Percentiles rank a stretch among this genome's conserved stretches.
Conservation (phyloP, 345 rosid species). For the Euphorbia tirucalli region DNA sequence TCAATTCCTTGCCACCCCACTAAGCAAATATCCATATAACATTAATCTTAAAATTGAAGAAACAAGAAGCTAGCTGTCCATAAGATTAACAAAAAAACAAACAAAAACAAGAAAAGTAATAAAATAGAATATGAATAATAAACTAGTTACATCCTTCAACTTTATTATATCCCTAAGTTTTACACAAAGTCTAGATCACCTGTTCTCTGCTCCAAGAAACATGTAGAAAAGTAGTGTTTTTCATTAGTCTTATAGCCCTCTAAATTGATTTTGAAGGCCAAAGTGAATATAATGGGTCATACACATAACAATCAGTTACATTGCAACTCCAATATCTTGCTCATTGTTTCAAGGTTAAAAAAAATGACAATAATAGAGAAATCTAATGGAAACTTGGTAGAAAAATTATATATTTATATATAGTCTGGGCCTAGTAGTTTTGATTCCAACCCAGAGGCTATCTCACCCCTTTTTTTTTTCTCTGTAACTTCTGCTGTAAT, state of each 20-base stretch:
- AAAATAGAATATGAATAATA: neutral
- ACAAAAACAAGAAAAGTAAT: constrained; percentile 14
- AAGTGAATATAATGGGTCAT: constrained; percentile 25
- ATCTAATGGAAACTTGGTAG: constrained; percentile 28
- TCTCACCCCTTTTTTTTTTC: constrained; percentile 18
- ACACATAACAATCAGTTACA: constrained; percentile 16
- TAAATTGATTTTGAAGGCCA: constrained; percentile 15
- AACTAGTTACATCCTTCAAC: constrained; percentile 30
- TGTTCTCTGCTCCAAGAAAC: constrained; percentile 6
- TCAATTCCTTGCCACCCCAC: constrained; percentile 19
- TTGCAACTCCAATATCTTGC: constrained; percentile 21
- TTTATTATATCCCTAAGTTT: constrained; percentile 17
- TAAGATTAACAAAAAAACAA: neutral
- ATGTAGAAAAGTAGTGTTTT: neutral
- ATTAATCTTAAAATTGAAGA: too few species aligned
- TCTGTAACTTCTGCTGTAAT: constrained; percentile 42
- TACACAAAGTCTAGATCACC: too few species aligned
- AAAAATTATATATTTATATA: constrained; percentile 20
- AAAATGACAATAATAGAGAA: constrained; percentile 29
- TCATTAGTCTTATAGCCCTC: constrained; percentile 16
- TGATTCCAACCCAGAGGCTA: constrained; percentile 34
- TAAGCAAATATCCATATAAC: too few species aligned
- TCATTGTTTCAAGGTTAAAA: constrained; percentile 15
- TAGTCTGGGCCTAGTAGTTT: constrained; percentile 29
- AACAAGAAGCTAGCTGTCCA: neutral